These are phyloP conservation scores for Dactylella cylindrospora DNA, from an alignment of 2,329 filamentous ascomycete species.

Conservation along the genomic window DNA sequence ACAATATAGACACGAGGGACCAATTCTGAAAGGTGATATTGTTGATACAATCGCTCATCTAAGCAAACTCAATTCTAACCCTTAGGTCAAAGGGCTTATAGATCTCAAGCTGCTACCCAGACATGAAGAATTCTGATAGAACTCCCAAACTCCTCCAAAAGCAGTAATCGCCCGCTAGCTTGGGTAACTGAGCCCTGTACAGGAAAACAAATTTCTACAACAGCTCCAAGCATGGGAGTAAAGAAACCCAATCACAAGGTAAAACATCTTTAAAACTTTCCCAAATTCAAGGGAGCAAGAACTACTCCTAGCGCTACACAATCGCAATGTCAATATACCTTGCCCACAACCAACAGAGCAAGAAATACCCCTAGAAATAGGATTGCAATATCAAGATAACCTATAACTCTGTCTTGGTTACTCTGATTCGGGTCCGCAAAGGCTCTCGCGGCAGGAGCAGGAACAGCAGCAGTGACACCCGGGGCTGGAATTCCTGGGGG, in stretches of 20 bases:
- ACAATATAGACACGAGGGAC: too few relatives aligned
- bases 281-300: not conserved
- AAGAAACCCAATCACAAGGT: not conserved
- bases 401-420: slow-evolving; percentile 16
- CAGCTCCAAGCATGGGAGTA: too few relatives aligned
- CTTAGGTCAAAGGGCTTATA: too few relatives aligned
- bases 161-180: too few relatives aligned
- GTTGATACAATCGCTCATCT: too few relatives aligned
- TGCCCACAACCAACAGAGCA: slow-evolving; percentile 17
- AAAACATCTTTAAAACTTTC: not conserved
- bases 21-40: too few relatives aligned
- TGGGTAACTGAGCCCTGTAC: too few relatives aligned
- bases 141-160: too few relatives aligned
- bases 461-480: slow-evolving; percentile 3
- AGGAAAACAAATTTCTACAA: too few relatives aligned
- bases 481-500: slow-evolving; percentile 5
- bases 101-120: too few relatives aligned
- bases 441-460: slow-evolving; percentile 17
- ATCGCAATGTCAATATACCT: slow-evolving; percentile 6
- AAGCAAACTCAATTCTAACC: too few relatives aligned
- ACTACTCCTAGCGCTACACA: not conserved
- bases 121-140: too few relatives aligned
- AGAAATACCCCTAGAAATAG: slow-evolving; percentile 9
- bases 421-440: not conserved
- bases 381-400: slow-evolving; percentile 36